These are phyloP conservation scores for Metarhizium guizhouense DNA, from an alignment of 2,329 filamentous ascomycete species.

Conservation along the genomic window DNA sequence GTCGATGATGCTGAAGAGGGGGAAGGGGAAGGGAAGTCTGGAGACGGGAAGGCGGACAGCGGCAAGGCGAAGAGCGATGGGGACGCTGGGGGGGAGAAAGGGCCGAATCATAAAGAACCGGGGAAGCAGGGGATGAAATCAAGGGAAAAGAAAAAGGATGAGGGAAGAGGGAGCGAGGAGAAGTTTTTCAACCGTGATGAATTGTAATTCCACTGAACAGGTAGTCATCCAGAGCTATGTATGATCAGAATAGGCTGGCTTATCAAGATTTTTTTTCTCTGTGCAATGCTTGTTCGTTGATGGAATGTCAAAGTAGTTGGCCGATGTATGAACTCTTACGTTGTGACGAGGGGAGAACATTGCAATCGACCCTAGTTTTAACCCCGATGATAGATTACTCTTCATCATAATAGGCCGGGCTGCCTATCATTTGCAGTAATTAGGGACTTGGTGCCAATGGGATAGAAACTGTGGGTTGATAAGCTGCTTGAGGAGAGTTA, in stretches of 20 bases:
- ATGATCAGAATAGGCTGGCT: background rate
- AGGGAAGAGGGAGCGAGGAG: conserved; percentile 37
- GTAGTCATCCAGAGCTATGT: background rate
- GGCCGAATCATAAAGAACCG: background rate
- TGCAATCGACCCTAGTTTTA: too few relatives aligned
- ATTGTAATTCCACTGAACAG: background rate
- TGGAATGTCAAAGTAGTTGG: background rate
- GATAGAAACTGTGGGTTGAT: too few relatives aligned
- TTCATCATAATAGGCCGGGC: too few relatives aligned
- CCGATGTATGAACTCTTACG: background rate
- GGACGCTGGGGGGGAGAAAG: background rate
- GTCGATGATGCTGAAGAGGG: conserved; percentile 44
- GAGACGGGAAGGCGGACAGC: background rate
- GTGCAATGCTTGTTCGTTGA: background rate
- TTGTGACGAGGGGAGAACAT: background rate
- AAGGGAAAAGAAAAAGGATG: conserved; percentile 7
- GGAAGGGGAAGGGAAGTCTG: conserved; percentile 1
- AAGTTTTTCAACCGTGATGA: conserved; percentile 33
- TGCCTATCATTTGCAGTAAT: too few relatives aligned
- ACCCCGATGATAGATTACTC: too few relatives aligned
- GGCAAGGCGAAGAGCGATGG: conserved; percentile 18
- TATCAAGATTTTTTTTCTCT: background rate
- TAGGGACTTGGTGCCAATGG: too few relatives aligned
- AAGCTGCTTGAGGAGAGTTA: too few relatives aligned
- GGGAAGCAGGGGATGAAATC: background rate